phyloP scores from a whole-genome alignment of 1,284 basidiomycete species.

The Vanrija sp. region DNA sequence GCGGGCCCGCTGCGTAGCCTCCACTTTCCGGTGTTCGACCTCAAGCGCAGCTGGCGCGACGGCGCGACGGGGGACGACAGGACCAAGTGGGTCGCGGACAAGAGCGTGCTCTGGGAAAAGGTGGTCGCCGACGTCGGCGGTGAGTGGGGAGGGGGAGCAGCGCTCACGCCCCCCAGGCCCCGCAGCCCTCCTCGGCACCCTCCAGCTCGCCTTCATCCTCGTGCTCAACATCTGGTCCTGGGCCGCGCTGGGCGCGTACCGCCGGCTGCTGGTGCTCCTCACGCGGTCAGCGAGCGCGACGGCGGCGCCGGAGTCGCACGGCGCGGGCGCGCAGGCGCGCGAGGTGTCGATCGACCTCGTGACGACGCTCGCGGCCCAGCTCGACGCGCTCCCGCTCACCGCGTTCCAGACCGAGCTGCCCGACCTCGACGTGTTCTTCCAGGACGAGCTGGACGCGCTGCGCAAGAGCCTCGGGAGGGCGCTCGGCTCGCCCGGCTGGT shows the following conservation, averaged over 20 bases:
- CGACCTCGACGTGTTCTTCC: conserved; percentile 45
- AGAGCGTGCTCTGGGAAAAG: conserved; percentile 46
- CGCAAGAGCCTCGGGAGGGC: conserved; percentile 21
- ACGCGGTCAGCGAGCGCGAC: conserved; percentile 31
- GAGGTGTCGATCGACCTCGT: conserved; percentile 22
- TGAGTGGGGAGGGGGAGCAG: conserved; percentile 20
- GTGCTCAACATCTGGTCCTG: conserved; percentile 49
- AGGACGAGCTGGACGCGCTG: conserved; percentile 41
- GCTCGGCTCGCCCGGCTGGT: conserved; percentile 8
- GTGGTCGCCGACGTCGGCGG: conserved; percentile 37
- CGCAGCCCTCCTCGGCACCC: conserved; percentile 39
- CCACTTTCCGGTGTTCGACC: conserved; percentile 42
- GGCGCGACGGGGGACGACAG: conserved; percentile 49
- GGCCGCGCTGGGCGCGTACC: conserved; percentile 46
- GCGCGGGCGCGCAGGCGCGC: background rate
- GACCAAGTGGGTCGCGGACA: conserved; percentile 48
- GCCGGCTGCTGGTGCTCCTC: conserved; percentile 44
- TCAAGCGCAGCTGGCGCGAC: conserved; percentile 47
- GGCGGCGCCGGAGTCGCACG: background rate
- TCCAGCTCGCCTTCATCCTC: conserved; percentile 50
- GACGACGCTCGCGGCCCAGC: conserved; percentile 34
- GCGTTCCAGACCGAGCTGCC: conserved; percentile 50
- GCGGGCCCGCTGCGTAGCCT: background rate
- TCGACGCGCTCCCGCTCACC: conserved; percentile 36
- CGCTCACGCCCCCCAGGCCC: conserved; percentile 31